These are phyloP conservation scores for Hyaloscypha bicolor DNA, from an alignment of 495 filamentous ascomycete species.

Conservation along the genomic window DNA sequence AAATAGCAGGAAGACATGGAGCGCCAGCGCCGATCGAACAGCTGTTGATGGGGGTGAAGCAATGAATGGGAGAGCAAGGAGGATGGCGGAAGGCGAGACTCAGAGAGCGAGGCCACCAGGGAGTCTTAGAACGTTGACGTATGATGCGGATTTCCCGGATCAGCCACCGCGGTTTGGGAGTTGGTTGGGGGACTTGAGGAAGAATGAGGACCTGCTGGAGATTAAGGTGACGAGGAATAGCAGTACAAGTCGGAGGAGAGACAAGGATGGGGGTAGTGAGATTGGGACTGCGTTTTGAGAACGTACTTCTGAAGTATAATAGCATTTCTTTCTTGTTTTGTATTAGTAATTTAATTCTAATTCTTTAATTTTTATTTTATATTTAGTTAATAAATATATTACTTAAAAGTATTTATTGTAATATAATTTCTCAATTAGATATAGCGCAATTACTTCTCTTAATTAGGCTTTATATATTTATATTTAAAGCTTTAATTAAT, in stretches of 20 bases:
- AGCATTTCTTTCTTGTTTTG: no score
- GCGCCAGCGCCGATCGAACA: not conserved
- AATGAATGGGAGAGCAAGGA: not conserved
- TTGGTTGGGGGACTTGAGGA: constrained; percentile 17
- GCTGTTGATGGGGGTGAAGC: constrained; percentile 6
- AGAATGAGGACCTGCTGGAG: not conserved
- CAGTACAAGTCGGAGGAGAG: not conserved
- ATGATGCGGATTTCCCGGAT: constrained; percentile 18
- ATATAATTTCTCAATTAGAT: no score
- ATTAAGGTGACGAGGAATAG: not conserved
- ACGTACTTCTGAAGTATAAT: not conserved
- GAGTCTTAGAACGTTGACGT: constrained; percentile 3
- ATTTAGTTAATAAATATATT: no score
- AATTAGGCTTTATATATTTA: no score
- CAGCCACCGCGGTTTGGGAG: constrained; percentile 13
- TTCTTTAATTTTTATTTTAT: no score
- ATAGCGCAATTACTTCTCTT: no score
- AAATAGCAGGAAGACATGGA: not conserved
- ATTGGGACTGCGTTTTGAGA: constrained; percentile 19
- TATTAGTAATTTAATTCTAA: no score
- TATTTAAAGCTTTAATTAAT: no score
- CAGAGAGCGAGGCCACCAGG: constrained; percentile 4
- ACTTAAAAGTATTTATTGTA: no score
- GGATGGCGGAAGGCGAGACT: not conserved
- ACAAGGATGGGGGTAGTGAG: not conserved